These are phyloP conservation scores for Erysiphe neolycopersici DNA, from an alignment of 2,329 filamentous ascomycete genomes.

Conservation along the genomic window DNA sequence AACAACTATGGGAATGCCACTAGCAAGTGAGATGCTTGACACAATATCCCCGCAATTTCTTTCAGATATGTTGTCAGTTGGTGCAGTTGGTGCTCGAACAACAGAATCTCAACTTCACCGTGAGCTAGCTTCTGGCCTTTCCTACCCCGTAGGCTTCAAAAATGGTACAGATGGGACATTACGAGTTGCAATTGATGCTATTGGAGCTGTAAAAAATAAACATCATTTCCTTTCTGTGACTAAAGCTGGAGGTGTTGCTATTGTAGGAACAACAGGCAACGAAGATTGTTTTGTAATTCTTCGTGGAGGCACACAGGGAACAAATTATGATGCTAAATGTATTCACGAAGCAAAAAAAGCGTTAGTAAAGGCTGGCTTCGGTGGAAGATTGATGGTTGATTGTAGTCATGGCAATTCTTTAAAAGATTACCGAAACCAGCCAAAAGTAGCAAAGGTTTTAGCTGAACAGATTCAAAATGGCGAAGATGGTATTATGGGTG, in stretches of 20 bases:
- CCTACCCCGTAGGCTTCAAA: slow-evolving; percentile 98
- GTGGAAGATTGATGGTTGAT: slow-evolving; percentile 86
- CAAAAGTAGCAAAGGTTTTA: slow-evolving; percentile 61
- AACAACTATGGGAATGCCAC: slow-evolving; percentile 76
- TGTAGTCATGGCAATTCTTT: slow-evolving; percentile 96
- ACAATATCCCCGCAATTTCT: slow-evolving; percentile 96
- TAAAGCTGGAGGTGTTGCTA: slow-evolving; percentile 86
- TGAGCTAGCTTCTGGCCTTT: slow-evolving; percentile 80
- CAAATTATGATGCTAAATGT: slow-evolving; percentile 76
- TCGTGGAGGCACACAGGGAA: slow-evolving; percentile 68
- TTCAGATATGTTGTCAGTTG: slow-evolving; percentile 81
- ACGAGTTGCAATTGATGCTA: slow-evolving; percentile 80
- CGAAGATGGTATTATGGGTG: slow-evolving; percentile 70
- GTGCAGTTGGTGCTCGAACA: slow-evolving; percentile 83
- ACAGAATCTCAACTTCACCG: slow-evolving; percentile 93
- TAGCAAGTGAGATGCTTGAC: slow-evolving; percentile 93
- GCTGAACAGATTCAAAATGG: slow-evolving; percentile 68
- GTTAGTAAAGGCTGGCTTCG: slow-evolving; percentile 57
- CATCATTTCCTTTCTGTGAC: slow-evolving; percentile 98
- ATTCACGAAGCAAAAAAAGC: slow-evolving; percentile 57
- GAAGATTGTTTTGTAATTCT: slow-evolving; percentile 95
- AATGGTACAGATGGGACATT: slow-evolving; percentile 91
- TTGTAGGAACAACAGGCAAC: slow-evolving; percentile 79
- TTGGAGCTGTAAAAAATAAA: slow-evolving; percentile 57
- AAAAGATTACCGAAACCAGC: slow-evolving; percentile 95